A percentile compares a stretch with the other conserved stretches of the same genome.
phyloP scores from a whole-genome alignment of 2,329 filamentous ascomycete genomes.

The Cladorrhinum sp. region DNA sequence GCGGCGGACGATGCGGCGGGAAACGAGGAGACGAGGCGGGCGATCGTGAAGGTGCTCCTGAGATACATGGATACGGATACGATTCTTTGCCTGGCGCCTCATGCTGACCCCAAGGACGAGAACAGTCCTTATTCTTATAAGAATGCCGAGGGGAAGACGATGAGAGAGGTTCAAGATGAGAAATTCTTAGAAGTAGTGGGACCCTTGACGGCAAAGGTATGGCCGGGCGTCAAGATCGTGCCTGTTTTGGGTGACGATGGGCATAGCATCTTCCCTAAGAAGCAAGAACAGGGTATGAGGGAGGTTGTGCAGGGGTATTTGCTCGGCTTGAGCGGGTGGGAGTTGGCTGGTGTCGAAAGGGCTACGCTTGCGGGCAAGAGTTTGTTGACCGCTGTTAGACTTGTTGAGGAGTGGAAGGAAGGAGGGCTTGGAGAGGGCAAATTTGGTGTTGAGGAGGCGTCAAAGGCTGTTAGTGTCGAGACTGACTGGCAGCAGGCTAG shows the following conservation, averaged over 20 bases:
- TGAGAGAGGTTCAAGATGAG: conserved; percentile 70
- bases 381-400: conserved; percentile 69
- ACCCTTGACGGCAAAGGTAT: conserved; percentile 69
- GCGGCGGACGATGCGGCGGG: conserved; percentile 52
- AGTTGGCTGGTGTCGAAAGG: conserved; percentile 83
- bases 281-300: conserved; percentile 71
- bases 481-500: conserved; percentile 84
- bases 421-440: conserved; percentile 41
- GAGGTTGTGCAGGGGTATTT: conserved; percentile 79
- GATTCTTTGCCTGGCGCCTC: conserved; percentile 80
- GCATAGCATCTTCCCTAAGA: conserved; percentile 70
- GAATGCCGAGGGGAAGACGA: conserved; percentile 51
- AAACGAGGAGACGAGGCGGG: conserved; percentile 55
- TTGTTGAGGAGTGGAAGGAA: conserved; percentile 86
- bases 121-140: conserved; percentile 17
- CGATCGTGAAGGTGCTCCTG: conserved; percentile 68
- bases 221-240: conserved; percentile 75
- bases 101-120: conserved; percentile 43
- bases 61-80: conserved; percentile 91
- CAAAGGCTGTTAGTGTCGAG: conserved; percentile 69
- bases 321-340: conserved; percentile 66
- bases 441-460: conserved; percentile 80
- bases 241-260: conserved; percentile 69
- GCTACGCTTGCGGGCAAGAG: conserved; percentile 85
- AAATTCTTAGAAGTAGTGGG: conserved; percentile 68